Percentiles rank a stretch among this genome's conserved stretches.
These are phyloP conservation scores for Phlegmacium glaucopus DNA, from an alignment of 768 basidiomycete species.

Conservation along the genomic window DNA sequence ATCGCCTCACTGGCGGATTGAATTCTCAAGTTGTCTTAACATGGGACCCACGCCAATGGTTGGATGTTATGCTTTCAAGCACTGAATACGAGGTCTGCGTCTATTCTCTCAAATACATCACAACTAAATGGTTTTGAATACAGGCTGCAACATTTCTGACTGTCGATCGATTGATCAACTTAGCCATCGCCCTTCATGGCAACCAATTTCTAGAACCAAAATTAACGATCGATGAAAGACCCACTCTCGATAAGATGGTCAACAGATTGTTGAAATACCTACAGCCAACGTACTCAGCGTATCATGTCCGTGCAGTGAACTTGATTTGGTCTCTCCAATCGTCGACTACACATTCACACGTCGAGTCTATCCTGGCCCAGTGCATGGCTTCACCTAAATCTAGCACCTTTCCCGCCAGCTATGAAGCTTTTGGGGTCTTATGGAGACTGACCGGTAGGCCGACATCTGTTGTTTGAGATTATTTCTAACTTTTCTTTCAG, in stretches of 20 bases:
- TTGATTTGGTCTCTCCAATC: constrained; percentile 80
- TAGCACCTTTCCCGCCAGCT: constrained; percentile 41
- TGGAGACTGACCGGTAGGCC: constrained; percentile 83
- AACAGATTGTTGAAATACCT: constrained; percentile 74
- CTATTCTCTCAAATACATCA: constrained; percentile 10
- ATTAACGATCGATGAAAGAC: constrained; percentile 51
- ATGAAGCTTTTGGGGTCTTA: constrained; percentile 78
- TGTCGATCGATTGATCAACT: constrained; percentile 59
- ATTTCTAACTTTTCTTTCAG: constrained; percentile 34
- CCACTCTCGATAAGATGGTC: constrained; percentile 57
- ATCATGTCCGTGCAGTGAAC: constrained; percentile 78
- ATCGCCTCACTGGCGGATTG: constrained; percentile 44
- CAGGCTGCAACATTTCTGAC: constrained; percentile 64
- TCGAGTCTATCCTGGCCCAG: constrained; percentile 79
- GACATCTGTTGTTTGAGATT: neutral
- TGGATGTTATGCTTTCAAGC: constrained; percentile 46
- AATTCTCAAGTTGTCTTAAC: constrained; percentile 34
- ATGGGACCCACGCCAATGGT: constrained; percentile 71
- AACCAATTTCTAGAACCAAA: constrained; percentile 47
- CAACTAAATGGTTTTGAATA: neutral
- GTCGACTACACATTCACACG: constrained; percentile 49
- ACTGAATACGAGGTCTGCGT: constrained; percentile 54
- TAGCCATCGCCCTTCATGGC: constrained; percentile 54
- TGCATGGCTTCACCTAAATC: constrained; percentile 36
- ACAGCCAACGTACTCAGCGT: constrained; percentile 56